Evolutionary conservation across 805 yeast species (phyloP).

Genomic region (Pichia ethanolica): DNA sequence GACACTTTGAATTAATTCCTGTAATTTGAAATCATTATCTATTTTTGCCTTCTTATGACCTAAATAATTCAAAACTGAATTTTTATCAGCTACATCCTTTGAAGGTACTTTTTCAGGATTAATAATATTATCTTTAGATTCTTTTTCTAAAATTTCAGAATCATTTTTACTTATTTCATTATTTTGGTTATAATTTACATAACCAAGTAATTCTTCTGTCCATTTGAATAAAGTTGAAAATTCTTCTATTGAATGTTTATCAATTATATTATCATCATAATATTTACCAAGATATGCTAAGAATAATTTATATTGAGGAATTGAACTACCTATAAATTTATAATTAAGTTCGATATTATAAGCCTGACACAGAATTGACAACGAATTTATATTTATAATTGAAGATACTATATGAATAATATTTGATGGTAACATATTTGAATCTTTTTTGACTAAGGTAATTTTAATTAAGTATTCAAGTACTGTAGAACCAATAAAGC

Average conservation of each 20-base stretch:
- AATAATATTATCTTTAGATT: too few species aligned
- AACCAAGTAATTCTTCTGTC: constrained; percentile 4
- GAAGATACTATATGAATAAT: background rate
- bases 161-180: background rate
- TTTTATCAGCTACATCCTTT: background rate
- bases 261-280: background rate
- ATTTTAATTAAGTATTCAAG: constrained; percentile 1
- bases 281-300: constrained; percentile 6
- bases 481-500: constrained; percentile 3
- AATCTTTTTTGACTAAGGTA: background rate
- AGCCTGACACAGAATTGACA: background rate
- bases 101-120: background rate
- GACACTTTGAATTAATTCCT: constrained; percentile 4
- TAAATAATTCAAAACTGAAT: background rate
- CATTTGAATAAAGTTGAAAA: constrained; percentile 1
- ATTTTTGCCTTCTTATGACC: background rate
- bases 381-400: background rate
- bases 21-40: background rate
- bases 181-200: background rate
- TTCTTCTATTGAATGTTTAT: background rate
- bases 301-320: background rate
- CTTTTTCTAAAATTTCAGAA: too few species aligned
- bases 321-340: background rate
- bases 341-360: constrained; percentile 6
- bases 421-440: background rate